Base-by-base conservation (phyloP, 305 asterid species). In the Solanum hybrid region DNA sequence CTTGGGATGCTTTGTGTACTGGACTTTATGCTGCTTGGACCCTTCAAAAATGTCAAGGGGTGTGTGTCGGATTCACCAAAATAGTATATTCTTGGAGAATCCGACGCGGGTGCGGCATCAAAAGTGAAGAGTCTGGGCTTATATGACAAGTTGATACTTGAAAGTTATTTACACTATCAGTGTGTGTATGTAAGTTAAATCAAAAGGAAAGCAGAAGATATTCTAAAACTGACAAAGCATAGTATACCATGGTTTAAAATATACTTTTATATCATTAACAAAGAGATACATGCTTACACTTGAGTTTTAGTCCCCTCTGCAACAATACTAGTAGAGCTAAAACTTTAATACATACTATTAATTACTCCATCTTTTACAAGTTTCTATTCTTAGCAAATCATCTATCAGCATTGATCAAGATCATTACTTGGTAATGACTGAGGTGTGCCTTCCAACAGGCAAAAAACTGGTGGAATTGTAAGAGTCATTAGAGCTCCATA, bases 391-490 rank as follows among this genome's bases (percentile, higher is more conserved):
- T 85, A 56, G 88, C 85, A 69, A 34, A 35, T 73, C 27, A 35
- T 56, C n/a, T 36, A 88, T 92, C 91, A 93, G 82, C 98, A 96
- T 64, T 89, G 91, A 89, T 90, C 92, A 12, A 93, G 89, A 86
- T 94, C 97, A 87, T 42, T 40, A 22, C 86, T 6, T 10, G 95
- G 96, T 6, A 93, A 88, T 6, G 94, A 82, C 13, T 84, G 88
- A 5, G 98, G 99, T 4, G 51, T 32, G 0, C 98, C 98, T 26
- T 92, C 96, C 90, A 91, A 60, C 93, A 97, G 85, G 93, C 99
- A 97, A 72, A 91, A 90, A 11, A 95, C 93, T 27, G 98, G 98
- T 45, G 99, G 99, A 80, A 95, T 91, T 0, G 95, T 96, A 40
- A 93, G 24, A 13, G 94, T 92, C 81, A 69, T 89, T 14, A 73